phyloP scores from a whole-genome alignment of 1,284 basidiomycete genomes.

The Cutaneotrichosporon mucoides region DNA sequence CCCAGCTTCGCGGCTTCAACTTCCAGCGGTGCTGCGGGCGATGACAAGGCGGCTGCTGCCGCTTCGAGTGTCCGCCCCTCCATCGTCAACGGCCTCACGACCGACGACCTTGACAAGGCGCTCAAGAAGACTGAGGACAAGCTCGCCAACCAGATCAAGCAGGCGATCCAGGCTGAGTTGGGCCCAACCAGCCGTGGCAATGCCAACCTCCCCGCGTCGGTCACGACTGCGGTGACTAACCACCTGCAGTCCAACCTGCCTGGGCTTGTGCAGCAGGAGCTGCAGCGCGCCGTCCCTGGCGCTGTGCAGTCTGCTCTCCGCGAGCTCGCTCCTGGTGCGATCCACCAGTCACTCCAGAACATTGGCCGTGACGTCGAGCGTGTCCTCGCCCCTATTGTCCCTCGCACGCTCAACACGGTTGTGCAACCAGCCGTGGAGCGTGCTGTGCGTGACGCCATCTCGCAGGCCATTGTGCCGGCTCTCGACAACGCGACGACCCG shows the following conservation, averaged over 20 bases:
- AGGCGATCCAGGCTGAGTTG: slow-evolving; percentile 6
- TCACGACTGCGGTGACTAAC: slow-evolving; percentile 23
- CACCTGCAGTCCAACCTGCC: slow-evolving; percentile 25
- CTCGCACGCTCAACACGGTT: slow-evolving; percentile 23
- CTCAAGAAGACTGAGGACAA: slow-evolving; percentile 33
- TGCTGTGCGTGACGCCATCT: slow-evolving; percentile 25
- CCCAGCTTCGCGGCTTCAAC: neutral
- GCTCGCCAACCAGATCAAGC: slow-evolving; percentile 23
- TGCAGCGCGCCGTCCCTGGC: slow-evolving; percentile 27
- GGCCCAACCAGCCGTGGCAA: neutral
- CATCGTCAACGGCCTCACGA: neutral
- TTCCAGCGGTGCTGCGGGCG: neutral
- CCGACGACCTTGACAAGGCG: slow-evolving; percentile 12
- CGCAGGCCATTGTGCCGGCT: slow-evolving; percentile 29
- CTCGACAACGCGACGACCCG: slow-evolving; percentile 19
- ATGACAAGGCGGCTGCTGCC: neutral
- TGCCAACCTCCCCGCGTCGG: slow-evolving; percentile 4
- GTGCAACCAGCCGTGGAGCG: slow-evolving; percentile 32
- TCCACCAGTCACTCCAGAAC: slow-evolving; percentile 24
- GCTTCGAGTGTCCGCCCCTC: neutral
- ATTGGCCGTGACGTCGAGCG: slow-evolving; percentile 30
- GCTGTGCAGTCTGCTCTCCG: slow-evolving; percentile 22
- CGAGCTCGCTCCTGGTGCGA: slow-evolving; percentile 19
- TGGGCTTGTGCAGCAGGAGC: slow-evolving; percentile 21
- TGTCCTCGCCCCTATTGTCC: slow-evolving; percentile 21